Base-by-base conservation (phyloP, 352 stramenopile species). In the Blastocystis sp. region DNA sequence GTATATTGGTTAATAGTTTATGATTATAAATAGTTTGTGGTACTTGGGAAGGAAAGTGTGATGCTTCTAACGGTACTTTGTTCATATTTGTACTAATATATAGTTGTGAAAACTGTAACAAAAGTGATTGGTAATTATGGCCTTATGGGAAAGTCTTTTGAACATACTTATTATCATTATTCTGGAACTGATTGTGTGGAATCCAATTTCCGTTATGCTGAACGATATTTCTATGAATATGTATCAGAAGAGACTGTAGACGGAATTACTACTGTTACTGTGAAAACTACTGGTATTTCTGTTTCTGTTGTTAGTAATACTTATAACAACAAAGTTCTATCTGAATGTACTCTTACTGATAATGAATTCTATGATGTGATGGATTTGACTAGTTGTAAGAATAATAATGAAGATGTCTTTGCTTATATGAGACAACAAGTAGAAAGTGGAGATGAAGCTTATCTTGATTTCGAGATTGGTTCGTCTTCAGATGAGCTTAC, bases 71-170 rank as follows among this genome's bases (percentile, higher is more conserved):
- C 4, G 37, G 70, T 81, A 64, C 15, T 22, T 27, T 13, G 37
- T 59, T 24, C 19, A 19, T 33, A n/a, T 40, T 15, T 15, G 53
- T 22, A 42, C 4, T 58, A 44, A 40, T 42, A 0, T 40, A 5
- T 62, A 81, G 70, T 59, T 15, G 9, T 30, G 7, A 22, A 51
- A 44, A 33, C 42, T 37, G 13, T 35, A 24, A 27, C 40, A 15
- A 60, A 81, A 24, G 44, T 81, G 15, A 44, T 81, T 60, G 70
- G 70, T 64, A 81, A 81, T 33, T 24, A 56, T n/a, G 70, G 70
- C 13, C 40, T 81, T 22, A 81, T 81, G 70, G 70, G 70, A 81
- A 64, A 60, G 40, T 24, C 1, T 15, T 64, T 62, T 30, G 70
- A 64, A 6, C 19, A 44, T 62, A 64, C 51, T 30, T 59, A 40